phyloP scores from a whole-genome alignment of 2,329 filamentous ascomycete species.

The Pseudocercospora eumusae region DNA sequence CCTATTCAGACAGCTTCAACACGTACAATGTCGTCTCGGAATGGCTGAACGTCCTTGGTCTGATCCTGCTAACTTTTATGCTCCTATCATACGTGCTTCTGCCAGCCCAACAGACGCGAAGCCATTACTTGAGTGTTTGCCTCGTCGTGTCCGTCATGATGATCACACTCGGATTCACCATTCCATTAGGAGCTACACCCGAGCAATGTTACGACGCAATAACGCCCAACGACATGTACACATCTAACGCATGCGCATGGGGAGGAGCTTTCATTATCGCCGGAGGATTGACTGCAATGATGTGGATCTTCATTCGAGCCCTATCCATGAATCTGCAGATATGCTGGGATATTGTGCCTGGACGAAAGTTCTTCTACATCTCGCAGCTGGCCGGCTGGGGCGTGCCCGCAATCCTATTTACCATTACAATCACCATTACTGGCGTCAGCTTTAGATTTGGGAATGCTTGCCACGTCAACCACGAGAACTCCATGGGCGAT shows the following conservation, averaged over 20 bases:
- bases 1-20: constrained; percentile 60
- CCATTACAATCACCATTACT: constrained; percentile 76
- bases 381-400: constrained; percentile 82
- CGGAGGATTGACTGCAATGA: constrained; percentile 78
- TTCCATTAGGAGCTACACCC: constrained; percentile 77
- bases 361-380: constrained; percentile 83
- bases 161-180: constrained; percentile 89
- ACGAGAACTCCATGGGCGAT: constrained; percentile 75
- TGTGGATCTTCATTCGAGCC: constrained; percentile 90
- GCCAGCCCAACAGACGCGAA: constrained; percentile 83
- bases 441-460: constrained; percentile 95
- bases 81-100: constrained; percentile 77
- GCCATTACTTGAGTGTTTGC: constrained; percentile 91
- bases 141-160: constrained; percentile 73
- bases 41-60: constrained; percentile 76
- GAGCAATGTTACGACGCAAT: constrained; percentile 85
- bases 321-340: constrained; percentile 90
- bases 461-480: constrained; percentile 90
- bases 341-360: constrained; percentile 92
- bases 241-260: constrained; percentile 77
- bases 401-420: constrained; percentile 73
- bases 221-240: constrained; percentile 90
- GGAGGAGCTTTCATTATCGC: constrained; percentile 84
- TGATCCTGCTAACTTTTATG: constrained; percentile 72
- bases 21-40: constrained; percentile 68